A percentile compares a stretch with the other conserved stretches of the same genome.
phyloP scores from a whole-genome alignment of 805 yeast species.

The Candida quercuum region DNA sequence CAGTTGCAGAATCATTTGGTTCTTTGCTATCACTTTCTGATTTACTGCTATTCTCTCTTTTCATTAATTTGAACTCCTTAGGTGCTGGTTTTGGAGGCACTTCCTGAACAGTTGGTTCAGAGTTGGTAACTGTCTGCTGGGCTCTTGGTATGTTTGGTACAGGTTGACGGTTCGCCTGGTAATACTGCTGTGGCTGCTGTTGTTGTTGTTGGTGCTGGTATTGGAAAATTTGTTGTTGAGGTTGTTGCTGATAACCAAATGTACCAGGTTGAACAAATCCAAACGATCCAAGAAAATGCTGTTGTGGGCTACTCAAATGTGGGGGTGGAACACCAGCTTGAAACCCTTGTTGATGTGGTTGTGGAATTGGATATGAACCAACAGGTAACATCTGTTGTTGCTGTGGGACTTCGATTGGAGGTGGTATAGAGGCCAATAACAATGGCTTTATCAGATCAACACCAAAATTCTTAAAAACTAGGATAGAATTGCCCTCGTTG shows the following conservation, averaged over 20 bases:
- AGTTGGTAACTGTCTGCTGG: too few species aligned
- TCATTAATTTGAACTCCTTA: slow-evolving; percentile 22
- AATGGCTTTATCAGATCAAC: slow-evolving; percentile 14
- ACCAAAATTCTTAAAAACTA: slow-evolving; percentile 33
- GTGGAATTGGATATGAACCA: neutral
- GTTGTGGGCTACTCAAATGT: neutral
- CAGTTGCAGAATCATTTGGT: slow-evolving; percentile 2
- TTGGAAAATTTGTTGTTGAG: neutral
- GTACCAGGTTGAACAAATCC: neutral
- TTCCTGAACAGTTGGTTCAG: neutral
- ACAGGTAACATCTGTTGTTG: slow-evolving; percentile 5
- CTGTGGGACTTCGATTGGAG: slow-evolving; percentile 16
- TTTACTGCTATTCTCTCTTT: slow-evolving; percentile 12
- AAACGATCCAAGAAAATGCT: neutral
- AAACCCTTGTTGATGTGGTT: neutral
- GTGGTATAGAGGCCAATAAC: slow-evolving; percentile 10
- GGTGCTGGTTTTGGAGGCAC: slow-evolving; percentile 1
- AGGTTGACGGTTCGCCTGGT: neutral
- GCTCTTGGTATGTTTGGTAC: too few species aligned
- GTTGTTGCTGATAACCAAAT: neutral
- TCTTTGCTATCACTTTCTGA: slow-evolving; percentile 3
- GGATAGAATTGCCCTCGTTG: slow-evolving; percentile 41
- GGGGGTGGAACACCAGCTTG: too few species aligned
- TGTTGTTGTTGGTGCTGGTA: neutral
- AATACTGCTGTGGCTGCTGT: neutral